Conservation (phyloP, 2,329 filamentous ascomycete genomes). For the Phyllosticta ampelicida region DNA sequence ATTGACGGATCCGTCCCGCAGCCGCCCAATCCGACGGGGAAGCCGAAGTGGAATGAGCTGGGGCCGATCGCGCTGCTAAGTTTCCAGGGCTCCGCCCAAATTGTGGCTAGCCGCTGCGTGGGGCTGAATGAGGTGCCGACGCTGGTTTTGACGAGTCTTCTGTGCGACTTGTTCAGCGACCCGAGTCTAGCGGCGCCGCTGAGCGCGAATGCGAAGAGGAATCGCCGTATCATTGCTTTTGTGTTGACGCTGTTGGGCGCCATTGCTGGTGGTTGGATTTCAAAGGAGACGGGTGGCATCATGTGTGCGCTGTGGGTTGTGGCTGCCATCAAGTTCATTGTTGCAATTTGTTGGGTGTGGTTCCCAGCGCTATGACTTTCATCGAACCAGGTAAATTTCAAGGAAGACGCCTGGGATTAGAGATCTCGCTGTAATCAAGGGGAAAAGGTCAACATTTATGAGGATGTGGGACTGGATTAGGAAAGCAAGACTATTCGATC, state of each 20-base stretch:
- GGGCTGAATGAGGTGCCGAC: slow-evolving; percentile 62
- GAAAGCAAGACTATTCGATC: no score
- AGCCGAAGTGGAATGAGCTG: slow-evolving; percentile 48
- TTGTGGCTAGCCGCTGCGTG: slow-evolving; percentile 60
- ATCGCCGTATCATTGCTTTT: slow-evolving; percentile 41
- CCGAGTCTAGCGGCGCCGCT: slow-evolving; percentile 35
- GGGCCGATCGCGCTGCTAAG: slow-evolving; percentile 59
- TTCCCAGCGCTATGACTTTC: slow-evolving; percentile 17
- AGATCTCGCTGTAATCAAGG: no score
- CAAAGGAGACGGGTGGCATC: slow-evolving; percentile 41
- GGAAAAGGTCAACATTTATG: no score
- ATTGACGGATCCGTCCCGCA: slow-evolving; percentile 43
- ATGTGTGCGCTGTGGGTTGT: slow-evolving; percentile 41
- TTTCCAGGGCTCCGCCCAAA: slow-evolving; percentile 70
- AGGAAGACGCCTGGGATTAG: no score
- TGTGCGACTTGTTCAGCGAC: slow-evolving; percentile 70
- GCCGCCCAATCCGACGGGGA: slow-evolving; percentile 16
- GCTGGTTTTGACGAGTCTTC: slow-evolving; percentile 70
- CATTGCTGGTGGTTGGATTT: slow-evolving; percentile 44
- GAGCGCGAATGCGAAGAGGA: slow-evolving; percentile 40
- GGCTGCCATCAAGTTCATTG: slow-evolving; percentile 28
- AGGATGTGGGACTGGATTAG: no score
- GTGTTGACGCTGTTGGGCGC: slow-evolving; percentile 44
- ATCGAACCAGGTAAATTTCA: no score
- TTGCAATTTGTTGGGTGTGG: slow-evolving; percentile 28